phyloP scores from a whole-genome alignment of 1,284 basidiomycete species.

The Malassezia nana region DNA sequence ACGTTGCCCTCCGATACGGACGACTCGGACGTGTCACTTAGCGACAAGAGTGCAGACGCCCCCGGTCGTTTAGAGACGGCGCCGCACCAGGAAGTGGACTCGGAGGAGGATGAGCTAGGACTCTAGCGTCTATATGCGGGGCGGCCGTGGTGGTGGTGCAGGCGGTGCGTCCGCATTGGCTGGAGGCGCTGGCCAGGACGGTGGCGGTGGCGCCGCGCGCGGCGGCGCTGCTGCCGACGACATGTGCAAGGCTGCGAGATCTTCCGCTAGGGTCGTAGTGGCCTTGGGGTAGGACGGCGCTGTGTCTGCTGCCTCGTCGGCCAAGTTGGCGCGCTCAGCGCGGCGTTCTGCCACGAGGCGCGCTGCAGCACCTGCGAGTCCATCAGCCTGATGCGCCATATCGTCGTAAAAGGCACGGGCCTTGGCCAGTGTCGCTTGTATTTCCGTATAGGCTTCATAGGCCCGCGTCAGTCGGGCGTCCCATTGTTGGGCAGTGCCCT shows the following conservation, averaged over 20 bases:
- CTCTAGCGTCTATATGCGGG: conserved; percentile 4
- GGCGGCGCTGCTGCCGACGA: not conserved
- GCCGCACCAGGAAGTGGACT: not conserved
- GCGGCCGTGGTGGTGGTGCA: conserved; percentile 11
- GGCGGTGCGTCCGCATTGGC: not conserved
- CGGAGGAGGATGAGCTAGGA: conserved; percentile 6
- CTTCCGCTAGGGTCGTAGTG: conserved; percentile 5
- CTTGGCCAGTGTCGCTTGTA: conserved; percentile 72
- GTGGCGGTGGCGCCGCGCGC: not conserved
- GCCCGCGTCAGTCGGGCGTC: conserved; percentile 63
- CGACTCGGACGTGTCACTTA: too few species aligned
- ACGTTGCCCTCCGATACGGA: not conserved
- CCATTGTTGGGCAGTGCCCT: conserved; percentile 64
- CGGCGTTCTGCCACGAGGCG: conserved; percentile 9
- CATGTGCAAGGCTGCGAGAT: conserved; percentile 9
- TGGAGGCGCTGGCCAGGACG: conserved; percentile 4
- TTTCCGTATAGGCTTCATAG: conserved; percentile 73
- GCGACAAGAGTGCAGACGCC: too few species aligned
- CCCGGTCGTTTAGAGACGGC: too few species aligned
- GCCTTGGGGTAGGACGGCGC: not conserved
- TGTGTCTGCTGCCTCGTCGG: not conserved
- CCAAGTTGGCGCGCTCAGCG: conserved; percentile 1
- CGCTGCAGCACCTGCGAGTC: not conserved
- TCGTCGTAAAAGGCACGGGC: conserved; percentile 80
- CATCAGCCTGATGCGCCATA: conserved; percentile 51